Evolutionary conservation across 495 filamentous ascomycete species (phyloP).

Genomic region (Lasiosphaeria hispida): DNA sequence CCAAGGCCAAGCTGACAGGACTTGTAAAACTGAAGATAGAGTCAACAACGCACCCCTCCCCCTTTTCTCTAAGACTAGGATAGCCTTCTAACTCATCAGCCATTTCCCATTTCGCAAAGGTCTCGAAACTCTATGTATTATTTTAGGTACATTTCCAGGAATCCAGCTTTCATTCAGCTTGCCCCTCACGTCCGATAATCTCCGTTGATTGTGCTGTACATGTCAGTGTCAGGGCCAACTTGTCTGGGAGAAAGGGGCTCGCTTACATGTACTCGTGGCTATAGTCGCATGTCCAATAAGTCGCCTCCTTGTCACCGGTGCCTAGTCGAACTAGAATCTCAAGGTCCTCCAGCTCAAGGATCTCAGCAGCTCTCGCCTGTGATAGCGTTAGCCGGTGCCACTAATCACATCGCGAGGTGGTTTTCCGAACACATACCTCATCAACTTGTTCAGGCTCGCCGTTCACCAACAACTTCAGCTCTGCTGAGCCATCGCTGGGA

Average conservation of each 20-base stretch:
- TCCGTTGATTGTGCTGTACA: slow-evolving; percentile 79
- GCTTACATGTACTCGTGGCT: slow-evolving; percentile 86
- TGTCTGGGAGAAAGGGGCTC: not conserved
- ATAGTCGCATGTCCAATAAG: slow-evolving; percentile 96
- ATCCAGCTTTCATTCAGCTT: not conserved
- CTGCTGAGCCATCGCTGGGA: slow-evolving; percentile 75
- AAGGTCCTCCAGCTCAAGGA: slow-evolving; percentile 81
- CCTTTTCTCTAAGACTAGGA: too few species aligned
- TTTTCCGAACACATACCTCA: slow-evolving; percentile 47
- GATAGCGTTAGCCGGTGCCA: slow-evolving; percentile 1
- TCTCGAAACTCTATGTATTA: not conserved
- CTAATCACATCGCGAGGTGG: not conserved
- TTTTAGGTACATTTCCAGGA: not conserved
- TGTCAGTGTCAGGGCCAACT: slow-evolving; percentile 10
- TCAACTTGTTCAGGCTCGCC: slow-evolving; percentile 94
- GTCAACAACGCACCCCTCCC: too few species aligned
- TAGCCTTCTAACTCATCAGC: too few species aligned
- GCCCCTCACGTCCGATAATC: slow-evolving; percentile 71
- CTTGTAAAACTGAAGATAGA: too few species aligned
- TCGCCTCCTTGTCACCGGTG: slow-evolving; percentile 68
- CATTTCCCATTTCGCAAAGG: too few species aligned
- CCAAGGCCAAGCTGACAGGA: too few species aligned
- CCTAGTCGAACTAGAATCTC: slow-evolving; percentile 77
- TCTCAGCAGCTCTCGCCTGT: slow-evolving; percentile 68
- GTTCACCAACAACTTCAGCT: slow-evolving; percentile 80